phyloP scores from a whole-genome alignment of 2,329 filamentous ascomycete species.

The Biscogniauxia marginata region DNA sequence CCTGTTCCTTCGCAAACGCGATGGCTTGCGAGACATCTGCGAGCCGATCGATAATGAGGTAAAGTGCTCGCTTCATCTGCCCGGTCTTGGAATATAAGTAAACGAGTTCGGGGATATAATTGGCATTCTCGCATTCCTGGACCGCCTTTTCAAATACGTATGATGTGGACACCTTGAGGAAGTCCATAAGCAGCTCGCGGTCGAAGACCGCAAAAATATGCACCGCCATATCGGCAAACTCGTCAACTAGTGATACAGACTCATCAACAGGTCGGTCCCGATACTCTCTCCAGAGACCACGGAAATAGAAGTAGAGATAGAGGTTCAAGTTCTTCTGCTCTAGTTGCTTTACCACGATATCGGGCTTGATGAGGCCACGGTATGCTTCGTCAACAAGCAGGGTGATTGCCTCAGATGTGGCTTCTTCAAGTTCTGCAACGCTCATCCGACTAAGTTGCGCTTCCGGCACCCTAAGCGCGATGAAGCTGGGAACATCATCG shows the following conservation, averaged over 20 bases:
- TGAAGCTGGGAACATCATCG: constrained; percentile 87
- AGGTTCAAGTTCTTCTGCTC: constrained; percentile 63
- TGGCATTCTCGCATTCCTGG: constrained; percentile 74
- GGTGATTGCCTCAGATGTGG: constrained; percentile 79
- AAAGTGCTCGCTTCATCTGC: constrained; percentile 86
- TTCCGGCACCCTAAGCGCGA: constrained; percentile 79
- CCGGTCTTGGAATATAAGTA: constrained; percentile 94
- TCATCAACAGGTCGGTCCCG: constrained; percentile 58
- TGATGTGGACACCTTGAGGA: constrained; percentile 77
- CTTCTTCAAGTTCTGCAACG: constrained; percentile 70
- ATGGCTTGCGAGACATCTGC: constrained; percentile 91
- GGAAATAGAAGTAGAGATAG: constrained; percentile 91
- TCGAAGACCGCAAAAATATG: constrained; percentile 85
- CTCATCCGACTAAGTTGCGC: constrained; percentile 65
- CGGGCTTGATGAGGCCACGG: constrained; percentile 78
- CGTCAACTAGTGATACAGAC: constrained; percentile 71
- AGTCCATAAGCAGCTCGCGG: constrained; percentile 77
- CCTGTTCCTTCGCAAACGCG: constrained; percentile 88
- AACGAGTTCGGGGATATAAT: constrained; percentile 90
- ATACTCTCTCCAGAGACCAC: constrained; percentile 75
- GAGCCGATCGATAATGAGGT: constrained; percentile 90
- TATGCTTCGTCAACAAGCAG: constrained; percentile 89
- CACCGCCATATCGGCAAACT: constrained; percentile 83
- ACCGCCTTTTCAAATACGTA: constrained; percentile 84
- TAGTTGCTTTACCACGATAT: constrained; percentile 76